Evolutionary conservation across 305 asterid species (phyloP), one percentile per base, ranked within the genome.

Genomic region (Andrographis paniculata): DNA sequence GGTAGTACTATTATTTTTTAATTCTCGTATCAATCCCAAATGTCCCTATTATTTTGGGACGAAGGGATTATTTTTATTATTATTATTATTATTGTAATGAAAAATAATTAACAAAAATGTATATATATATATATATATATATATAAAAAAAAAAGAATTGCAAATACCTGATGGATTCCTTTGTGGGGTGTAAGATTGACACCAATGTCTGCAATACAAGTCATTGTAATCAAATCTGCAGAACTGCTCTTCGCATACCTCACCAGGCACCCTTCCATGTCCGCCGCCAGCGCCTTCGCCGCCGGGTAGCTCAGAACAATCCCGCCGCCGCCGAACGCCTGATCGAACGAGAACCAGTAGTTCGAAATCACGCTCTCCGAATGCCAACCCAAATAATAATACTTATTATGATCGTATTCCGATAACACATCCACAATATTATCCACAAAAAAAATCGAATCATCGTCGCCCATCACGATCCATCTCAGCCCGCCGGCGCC

Each of bases 291-390:
- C 0, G 83, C 89, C 28, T 58, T 63, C 3, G 72, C 93, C 58
- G 80, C 23, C 9, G 93, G 71, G 15, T 67, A 76, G 53, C 96
- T 83, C 61, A 76, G 3, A 46, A 72, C 71, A 16, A 61, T 58
- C 79, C 93, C 76, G 14, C 94, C 50, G 0, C 95, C 95, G 13
- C 95, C 96, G 49, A 82, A 82, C 9, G 81, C 96, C 64, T 70
- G 84, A 14, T 74, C 45, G 30, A 79, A 86, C 27, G 93, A 82
- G 63, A 55, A 82, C 69, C 75, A 71, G 13, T 7, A 53, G 42
- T 79, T 79, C 0, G 94, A 72, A 10, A 73, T 38, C 0, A 86
- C 66, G 21, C 65, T 68, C 45, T 86, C 96, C 3, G 93, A 73
- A 17, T 74, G 81, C 56, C 82, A 73, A 0, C 95, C 94, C 0